Base-by-base conservation (phyloP, 2,329 filamentous ascomycete genomes). In the Fusarium oxysporum region DNA sequence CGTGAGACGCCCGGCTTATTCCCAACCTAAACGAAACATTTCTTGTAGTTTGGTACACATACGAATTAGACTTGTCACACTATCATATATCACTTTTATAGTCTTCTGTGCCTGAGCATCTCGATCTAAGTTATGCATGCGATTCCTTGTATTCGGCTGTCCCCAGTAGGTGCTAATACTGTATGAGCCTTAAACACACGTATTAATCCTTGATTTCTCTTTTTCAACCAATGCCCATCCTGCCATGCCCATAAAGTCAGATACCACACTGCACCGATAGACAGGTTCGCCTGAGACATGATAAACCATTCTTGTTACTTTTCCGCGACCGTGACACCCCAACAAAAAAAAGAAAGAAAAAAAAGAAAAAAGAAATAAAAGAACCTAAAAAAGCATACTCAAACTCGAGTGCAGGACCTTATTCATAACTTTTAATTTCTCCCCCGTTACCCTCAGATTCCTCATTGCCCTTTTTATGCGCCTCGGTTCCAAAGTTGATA, bases 251-350 rank as follows among this genome's bases (percentile, higher is more conserved):
- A 11, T 28, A 38, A 68, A 60, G 25, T 37, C 62, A 50, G 63
- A 69, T 65, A 69, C 54, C 32, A 57, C 19, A 48, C 32, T 57
- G 54, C 50, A 57, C 69, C 67, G 65, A 68, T 55, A 70, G 55
- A 65, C 51, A 70, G 57, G 53, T 72, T 75, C 68, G 60, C 62
- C 65, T 51, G 62, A 71, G 62, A 64, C 44, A 63, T 65, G 63
- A 72, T 60, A 68, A 74, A 61, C 50, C 40, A 74, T 62, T 57
- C 53, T 65, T 48, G 25, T 72, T 74, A 62, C 71, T 77, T 76
- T 75, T 77, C 64, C 64, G 37, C 44, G 68, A 74, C 75, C 74
- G 61, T 60, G 64, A 76, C 72, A 62, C 71, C 70, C 56, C 55
- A 14, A 51, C 19, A 10, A 33, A 5, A 23, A 23, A 23, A 23